A percentile compares a stretch with the other conserved stretches of the same genome.
Conservation (phyloP, 768 basidiomycete genomes). For the Cubamyces lactineus region DNA sequence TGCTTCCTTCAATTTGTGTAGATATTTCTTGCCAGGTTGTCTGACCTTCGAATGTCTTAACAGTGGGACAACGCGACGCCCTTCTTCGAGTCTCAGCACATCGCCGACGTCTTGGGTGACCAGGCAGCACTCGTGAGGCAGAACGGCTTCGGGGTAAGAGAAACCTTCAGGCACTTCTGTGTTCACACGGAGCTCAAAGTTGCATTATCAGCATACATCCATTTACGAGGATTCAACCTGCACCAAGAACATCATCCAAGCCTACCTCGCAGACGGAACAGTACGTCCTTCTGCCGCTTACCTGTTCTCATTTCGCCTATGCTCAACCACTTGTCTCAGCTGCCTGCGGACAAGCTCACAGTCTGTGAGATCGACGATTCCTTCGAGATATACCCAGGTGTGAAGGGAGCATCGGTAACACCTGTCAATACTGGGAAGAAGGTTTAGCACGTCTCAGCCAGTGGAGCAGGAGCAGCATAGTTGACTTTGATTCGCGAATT, state of each 20-base stretch:
- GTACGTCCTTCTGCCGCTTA: not conserved
- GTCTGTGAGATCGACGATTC: constrained; percentile 18
- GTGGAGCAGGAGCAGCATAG: too few relatives aligned
- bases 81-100: constrained; percentile 12
- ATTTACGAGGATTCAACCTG: constrained; percentile 12
- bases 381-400: constrained; percentile 17
- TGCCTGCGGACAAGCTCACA: constrained; percentile 4
- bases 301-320: too few relatives aligned
- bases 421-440: not conserved
- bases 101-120: constrained; percentile 15
- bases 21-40: not conserved
- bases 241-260: constrained; percentile 7
- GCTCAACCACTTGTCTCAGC: not conserved
- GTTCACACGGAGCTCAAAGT: not conserved
- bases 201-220: constrained; percentile 12
- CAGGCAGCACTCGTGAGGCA: constrained; percentile 19
- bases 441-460: too few relatives aligned
- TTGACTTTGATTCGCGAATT: too few relatives aligned
- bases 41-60: not conserved
- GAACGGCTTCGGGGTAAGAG: constrained; percentile 20
- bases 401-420: constrained; percentile 4
- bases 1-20: not conserved
- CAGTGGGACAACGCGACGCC: constrained; percentile 24
- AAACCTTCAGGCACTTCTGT: not conserved
- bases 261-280: constrained; percentile 14